Evolutionary conservation across 305 asterid species (phyloP).

Genomic region (Solanum hybrid): DNA sequence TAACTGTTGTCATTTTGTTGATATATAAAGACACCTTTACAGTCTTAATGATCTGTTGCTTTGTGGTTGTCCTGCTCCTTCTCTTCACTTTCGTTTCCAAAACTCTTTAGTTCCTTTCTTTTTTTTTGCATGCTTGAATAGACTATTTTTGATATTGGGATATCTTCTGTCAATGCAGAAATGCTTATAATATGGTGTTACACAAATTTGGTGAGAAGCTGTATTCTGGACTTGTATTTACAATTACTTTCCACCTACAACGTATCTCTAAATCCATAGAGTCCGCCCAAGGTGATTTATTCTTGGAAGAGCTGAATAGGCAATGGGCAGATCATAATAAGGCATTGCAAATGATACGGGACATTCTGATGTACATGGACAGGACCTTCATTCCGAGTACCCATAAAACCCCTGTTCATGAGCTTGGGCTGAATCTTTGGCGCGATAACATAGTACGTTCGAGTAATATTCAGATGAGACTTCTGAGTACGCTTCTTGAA

Average conservation of each 20-base stretch:
- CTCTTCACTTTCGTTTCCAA: background rate
- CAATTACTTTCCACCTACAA: conserved; percentile 52
- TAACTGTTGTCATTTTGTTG: background rate
- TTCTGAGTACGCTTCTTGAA: conserved; percentile 41
- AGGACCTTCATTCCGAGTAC: conserved; percentile 43
- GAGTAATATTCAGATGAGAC: conserved; percentile 40
- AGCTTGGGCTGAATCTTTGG: conserved; percentile 60
- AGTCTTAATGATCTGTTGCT: background rate
- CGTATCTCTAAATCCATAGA: conserved; percentile 41
- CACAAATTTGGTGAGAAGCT: conserved; percentile 57
- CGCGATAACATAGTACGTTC: conserved; percentile 43
- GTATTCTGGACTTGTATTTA: conserved; percentile 49
- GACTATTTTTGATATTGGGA: background rate
- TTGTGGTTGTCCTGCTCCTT: background rate
- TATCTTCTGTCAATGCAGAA: conserved; percentile 10
- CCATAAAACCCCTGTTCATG: conserved; percentile 45
- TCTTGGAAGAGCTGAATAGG: conserved; percentile 52
- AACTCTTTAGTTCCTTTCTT: background rate
- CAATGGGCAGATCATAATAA: conserved; percentile 55
- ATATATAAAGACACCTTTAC: background rate
- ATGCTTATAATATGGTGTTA: conserved; percentile 46
- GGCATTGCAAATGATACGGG: conserved; percentile 53
- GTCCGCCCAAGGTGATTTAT: conserved; percentile 42
- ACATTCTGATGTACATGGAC: conserved; percentile 55
- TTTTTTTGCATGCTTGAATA: background rate